Conservation (phyloP, 192 early-diverging fungal genomes). For the Umbelopsis isabellina region DNA sequence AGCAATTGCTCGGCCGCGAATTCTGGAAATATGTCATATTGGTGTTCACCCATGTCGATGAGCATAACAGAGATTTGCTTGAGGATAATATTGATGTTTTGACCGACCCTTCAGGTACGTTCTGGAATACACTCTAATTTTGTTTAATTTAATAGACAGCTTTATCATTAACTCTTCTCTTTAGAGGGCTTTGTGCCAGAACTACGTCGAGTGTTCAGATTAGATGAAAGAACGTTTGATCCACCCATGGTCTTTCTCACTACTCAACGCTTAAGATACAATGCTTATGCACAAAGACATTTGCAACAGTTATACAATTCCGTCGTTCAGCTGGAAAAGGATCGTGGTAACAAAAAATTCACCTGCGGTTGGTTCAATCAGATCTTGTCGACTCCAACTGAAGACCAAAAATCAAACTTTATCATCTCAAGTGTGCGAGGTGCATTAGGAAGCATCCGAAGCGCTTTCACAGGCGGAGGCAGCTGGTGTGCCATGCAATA, state of each 20-base stretch:
- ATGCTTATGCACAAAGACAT: slow-evolving; percentile 48
- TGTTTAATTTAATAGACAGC: neutral
- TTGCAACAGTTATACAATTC: slow-evolving; percentile 52
- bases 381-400: slow-evolving; percentile 41
- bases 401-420: slow-evolving; percentile 49
- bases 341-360: slow-evolving; percentile 44
- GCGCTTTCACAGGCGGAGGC: neutral
- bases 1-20: slow-evolving; percentile 47
- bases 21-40: slow-evolving; percentile 60
- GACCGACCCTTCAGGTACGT: slow-evolving; percentile 38
- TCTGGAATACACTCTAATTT: neutral
- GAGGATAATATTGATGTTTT: slow-evolving; percentile 51
- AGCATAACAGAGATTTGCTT: slow-evolving; percentile 47
- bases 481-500: slow-evolving; percentile 16
- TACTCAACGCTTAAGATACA: slow-evolving; percentile 46
- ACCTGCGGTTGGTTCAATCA: slow-evolving; percentile 53
- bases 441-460: slow-evolving; percentile 17
- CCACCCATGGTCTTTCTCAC: slow-evolving; percentile 53
- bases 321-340: slow-evolving; percentile 42
- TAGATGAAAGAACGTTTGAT: slow-evolving; percentile 36
- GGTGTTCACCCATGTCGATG: slow-evolving; percentile 59
- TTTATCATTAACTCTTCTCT: neutral
- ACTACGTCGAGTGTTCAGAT: slow-evolving; percentile 46
- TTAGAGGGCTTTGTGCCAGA: slow-evolving; percentile 53
- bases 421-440: slow-evolving; percentile 48